Evolutionary conservation across 176 grass and related monocot species (phyloP), one percentile per base, ranked within the genome.

Genomic region (Hyparrhenia diplandra): DNA sequence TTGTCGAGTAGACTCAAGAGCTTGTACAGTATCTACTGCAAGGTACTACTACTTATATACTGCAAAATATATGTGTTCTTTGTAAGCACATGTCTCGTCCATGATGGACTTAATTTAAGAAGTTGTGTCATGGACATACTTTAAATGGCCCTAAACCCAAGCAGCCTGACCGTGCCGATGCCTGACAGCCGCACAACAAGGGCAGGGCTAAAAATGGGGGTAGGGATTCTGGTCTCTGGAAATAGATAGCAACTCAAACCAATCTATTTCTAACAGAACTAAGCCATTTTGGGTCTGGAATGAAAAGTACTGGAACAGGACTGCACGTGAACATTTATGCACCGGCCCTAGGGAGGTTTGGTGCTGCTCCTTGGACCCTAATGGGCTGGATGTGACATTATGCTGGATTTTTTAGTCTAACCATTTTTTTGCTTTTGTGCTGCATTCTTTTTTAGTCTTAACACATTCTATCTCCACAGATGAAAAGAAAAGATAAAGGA

Each of bases 1-100:
- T 75, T 98, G 79, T 94, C 90, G 13, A 94, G 92, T 89, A 87
- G 95, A 80, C 82, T 98, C 49, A 98, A 98, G 83, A 98, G 95
- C 82, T 89, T 94, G 76, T 98, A 98, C 73, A 89, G 95, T 87
- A 89, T 98, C 59, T 93, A 94, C 82, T 91, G 85, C 83, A 98
- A 98, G 95, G 95, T 98, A 85, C 88, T 98, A 83, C 58, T 59
- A 72, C 27, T 67, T 71, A 47, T 63, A 63, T 77, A 59, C 2
- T 55, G 62, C 74, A 54, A 57, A 82, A 40, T 64, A 62, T 67
- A 71, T 59, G 60, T 67, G 29, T 60, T 14, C 46, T 71, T 72
- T 73, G 11, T 54, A 34, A 66, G 20, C 28, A 55, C 17, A 81
- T 18, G 5, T 76, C 14, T 32, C 58, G 64, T 75, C 14, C 42